Evolutionary conservation across 306 rosid species (phyloP), one percentile per base, ranked within the genome.

Genomic region (Nissolia schottii): DNA sequence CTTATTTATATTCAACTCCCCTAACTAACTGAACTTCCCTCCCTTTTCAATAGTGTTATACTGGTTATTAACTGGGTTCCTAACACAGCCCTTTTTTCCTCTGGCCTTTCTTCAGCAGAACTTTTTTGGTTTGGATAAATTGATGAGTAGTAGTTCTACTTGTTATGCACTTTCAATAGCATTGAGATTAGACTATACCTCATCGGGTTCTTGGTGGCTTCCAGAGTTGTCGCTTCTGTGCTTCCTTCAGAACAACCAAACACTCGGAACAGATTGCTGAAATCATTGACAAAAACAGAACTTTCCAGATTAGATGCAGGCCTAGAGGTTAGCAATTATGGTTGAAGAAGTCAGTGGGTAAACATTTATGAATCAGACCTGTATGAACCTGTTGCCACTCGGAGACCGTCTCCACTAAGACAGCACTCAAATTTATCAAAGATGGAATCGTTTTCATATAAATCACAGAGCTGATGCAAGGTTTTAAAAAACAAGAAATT

Each of bases 341-440:
- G 24, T 7, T 12, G 37, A 43, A 43, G 18, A 38, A 40, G 14
- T 57, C 57, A 19, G 55, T 18, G 28, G 35, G 35, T 13, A 15
- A 64, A 8, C 25, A 64, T 43, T 11, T 46, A 40, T 23, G 41
- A 24, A 64, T 22, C 80, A 73, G 59, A 86, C 91, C 95, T 89
- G 76, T 89, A 89, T 50, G 95, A 89, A 63, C 95, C 94, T 2
- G 91, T 82, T 59, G 87, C 89, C 38, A 86, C 86, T 40, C 87
- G 89, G 43, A 49, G 81, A 40, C 95, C 95, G 77, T 86, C 86
- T 23, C 95, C 89, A 41, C 95, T 86, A 72, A 86, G 75, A 75
- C 89, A 84, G 68, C 95, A 89, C 87, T 89, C 95, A 1, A 89
- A 89, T 73, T 88, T 88, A 66, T 88, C 94, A 15, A 88, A 88